Conservation (phyloP, 2,329 filamentous ascomycete genomes). For the Chaetothyriales sp. region DNA sequence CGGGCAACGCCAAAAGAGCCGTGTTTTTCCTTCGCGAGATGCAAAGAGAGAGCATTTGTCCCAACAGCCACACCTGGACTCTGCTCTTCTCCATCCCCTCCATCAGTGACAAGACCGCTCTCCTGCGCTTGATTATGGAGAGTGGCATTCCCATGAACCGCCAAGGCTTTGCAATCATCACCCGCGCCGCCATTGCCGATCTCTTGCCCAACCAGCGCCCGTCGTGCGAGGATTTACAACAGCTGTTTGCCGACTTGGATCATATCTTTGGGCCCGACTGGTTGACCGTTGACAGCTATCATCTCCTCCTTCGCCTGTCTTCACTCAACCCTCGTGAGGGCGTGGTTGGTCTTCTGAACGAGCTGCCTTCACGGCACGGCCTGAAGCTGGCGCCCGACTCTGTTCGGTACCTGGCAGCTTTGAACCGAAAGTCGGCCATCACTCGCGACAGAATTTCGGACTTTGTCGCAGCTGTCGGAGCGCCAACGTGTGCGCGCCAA, state of each 20-base stretch:
- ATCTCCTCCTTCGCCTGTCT: neutral
- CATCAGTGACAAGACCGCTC: neutral
- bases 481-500: neutral
- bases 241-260: neutral
- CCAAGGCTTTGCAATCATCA: neutral
- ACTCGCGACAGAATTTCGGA: neutral
- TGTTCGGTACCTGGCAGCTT: neutral
- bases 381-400: neutral
- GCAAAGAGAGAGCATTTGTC: neutral
- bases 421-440: neutral
- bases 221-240: neutral
- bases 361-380: neutral
- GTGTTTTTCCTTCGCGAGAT: neutral
- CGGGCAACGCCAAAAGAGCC: neutral
- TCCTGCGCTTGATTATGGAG: neutral
- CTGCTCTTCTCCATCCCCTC: neutral
- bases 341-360: neutral
- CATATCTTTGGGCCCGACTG: neutral
- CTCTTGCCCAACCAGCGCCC: neutral
- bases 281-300: neutral
- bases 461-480: neutral
- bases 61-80: conserved; percentile 1
- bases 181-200: neutral
- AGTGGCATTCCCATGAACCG: neutral
- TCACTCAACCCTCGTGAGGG: neutral